Conservation (phyloP, 2,329 filamentous ascomycete species). For the Penicillium sp. region DNA sequence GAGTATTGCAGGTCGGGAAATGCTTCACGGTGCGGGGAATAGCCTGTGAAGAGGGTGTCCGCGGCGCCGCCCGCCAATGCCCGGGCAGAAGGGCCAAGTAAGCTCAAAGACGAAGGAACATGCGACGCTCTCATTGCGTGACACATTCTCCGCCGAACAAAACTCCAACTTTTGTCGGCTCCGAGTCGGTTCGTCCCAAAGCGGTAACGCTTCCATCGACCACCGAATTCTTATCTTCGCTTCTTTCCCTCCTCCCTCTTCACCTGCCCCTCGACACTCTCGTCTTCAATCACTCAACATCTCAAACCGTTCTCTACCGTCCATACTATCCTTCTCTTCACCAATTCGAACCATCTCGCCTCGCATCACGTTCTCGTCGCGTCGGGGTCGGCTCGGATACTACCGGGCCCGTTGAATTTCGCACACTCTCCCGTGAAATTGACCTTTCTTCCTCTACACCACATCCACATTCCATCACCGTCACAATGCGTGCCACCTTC, state of each 20-base stretch:
- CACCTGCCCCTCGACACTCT: constrained; percentile 4
- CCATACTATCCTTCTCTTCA: background rate
- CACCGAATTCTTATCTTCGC: constrained; percentile 13
- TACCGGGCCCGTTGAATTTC: constrained; percentile 29
- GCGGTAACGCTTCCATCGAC: constrained; percentile 12
- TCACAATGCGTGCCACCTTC: constrained; percentile 44
- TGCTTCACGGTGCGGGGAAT: constrained; percentile 6
- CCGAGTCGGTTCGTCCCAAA: constrained; percentile 18
- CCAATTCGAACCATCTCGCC: background rate
- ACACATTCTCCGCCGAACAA: background rate
- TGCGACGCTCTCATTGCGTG: background rate
- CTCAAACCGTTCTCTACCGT: background rate
- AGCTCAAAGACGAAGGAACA: background rate
- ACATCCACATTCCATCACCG: constrained; percentile 5
- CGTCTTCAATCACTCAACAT: background rate
- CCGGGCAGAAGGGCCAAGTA: background rate
- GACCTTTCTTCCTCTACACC: constrained; percentile 10
- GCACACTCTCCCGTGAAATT: constrained; percentile 20
- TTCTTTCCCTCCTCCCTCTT: constrained; percentile 10
- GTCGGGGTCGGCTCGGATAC: constrained; percentile 30
- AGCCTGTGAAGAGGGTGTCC: background rate
- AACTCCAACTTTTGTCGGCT: constrained; percentile 7
- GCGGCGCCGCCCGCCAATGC: constrained; percentile 19
- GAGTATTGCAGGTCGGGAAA: background rate
- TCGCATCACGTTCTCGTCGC: constrained; percentile 6